A percentile compares a stretch with the other conserved stretches of the same genome.
Conservation (phyloP, 345 rosid species). For the Excoecaria cochinchinensis region DNA sequence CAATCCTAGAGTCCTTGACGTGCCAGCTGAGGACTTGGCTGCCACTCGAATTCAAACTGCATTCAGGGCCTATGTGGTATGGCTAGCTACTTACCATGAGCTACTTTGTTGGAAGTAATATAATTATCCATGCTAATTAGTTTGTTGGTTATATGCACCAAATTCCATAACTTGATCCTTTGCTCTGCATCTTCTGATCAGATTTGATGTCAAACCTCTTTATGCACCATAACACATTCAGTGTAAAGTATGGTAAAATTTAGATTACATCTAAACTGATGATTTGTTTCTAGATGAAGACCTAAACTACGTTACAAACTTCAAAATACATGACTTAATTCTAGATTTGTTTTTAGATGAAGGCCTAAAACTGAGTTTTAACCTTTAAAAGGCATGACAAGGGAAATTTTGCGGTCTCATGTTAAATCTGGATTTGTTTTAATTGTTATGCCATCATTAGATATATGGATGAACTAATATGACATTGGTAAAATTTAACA, state of each 20-base stretch:
- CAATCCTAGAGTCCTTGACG: slow-evolving; percentile 10
- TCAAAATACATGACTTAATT: no score
- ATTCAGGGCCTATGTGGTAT: slow-evolving; percentile 72
- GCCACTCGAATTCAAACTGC: slow-evolving; percentile 45
- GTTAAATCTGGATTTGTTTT: background rate
- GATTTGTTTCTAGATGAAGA: no score
- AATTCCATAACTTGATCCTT: background rate
- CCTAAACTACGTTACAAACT: no score
- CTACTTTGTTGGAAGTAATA: background rate
- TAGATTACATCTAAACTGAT: background rate
- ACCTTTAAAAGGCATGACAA: background rate
- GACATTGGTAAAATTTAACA: background rate
- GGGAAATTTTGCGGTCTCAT: background rate
- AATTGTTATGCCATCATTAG: background rate
- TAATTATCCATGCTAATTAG: background rate
- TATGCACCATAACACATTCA: background rate
- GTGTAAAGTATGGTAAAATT: background rate
- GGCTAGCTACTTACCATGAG: background rate
- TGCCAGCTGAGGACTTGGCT: slow-evolving; percentile 31
- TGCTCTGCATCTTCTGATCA: background rate
- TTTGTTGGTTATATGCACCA: background rate
- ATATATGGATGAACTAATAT: background rate
- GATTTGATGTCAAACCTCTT: background rate
- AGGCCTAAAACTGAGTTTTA: background rate
- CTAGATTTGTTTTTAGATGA: no score